Evolutionary conservation across 371 early-diverging fungal genomes (phyloP).

Genomic region (Rhizopus stolonifer): DNA sequence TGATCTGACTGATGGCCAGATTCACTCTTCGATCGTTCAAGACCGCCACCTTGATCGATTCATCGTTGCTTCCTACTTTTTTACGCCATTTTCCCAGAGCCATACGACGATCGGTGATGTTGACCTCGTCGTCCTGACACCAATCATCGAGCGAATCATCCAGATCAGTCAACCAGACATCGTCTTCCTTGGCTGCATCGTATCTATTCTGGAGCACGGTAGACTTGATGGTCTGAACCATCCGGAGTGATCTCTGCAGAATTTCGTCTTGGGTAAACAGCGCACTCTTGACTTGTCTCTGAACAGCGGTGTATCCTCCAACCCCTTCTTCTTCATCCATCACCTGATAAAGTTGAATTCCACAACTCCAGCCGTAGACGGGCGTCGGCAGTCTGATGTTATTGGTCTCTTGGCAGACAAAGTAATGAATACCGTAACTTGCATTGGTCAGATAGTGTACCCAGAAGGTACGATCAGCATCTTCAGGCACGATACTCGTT

Average conservation of each 20-base stretch:
- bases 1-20: slow-evolving; percentile 44
- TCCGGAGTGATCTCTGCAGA: slow-evolving; percentile 31
- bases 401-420: slow-evolving; percentile 36
- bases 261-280: slow-evolving; percentile 39
- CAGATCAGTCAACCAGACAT: slow-evolving; percentile 45
- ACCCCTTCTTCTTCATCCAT: slow-evolving; percentile 2
- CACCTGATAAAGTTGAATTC: slow-evolving; percentile 11
- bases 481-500: slow-evolving; percentile 32
- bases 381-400: slow-evolving; percentile 31
- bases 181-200: slow-evolving; percentile 17
- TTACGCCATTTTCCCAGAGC: slow-evolving; percentile 47
- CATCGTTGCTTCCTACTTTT: slow-evolving; percentile 51
- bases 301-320: slow-evolving; percentile 1
- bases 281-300: slow-evolving; percentile 37
- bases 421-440: slow-evolving; percentile 51
- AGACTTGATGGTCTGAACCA: slow-evolving; percentile 37
- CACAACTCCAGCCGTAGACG: slow-evolving; percentile 43
- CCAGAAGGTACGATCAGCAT: slow-evolving; percentile 39
- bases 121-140: slow-evolving; percentile 39
- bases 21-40: slow-evolving; percentile 51
- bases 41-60: slow-evolving; percentile 44
- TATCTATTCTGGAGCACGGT: slow-evolving; percentile 22
- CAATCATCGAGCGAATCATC: slow-evolving; percentile 51
- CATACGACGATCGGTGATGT: slow-evolving; percentile 24
- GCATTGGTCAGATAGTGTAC: slow-evolving; percentile 42